Evolutionary conservation across 805 yeast genomes (phyloP).

Genomic region (Myxozyma lipomycoides): DNA sequence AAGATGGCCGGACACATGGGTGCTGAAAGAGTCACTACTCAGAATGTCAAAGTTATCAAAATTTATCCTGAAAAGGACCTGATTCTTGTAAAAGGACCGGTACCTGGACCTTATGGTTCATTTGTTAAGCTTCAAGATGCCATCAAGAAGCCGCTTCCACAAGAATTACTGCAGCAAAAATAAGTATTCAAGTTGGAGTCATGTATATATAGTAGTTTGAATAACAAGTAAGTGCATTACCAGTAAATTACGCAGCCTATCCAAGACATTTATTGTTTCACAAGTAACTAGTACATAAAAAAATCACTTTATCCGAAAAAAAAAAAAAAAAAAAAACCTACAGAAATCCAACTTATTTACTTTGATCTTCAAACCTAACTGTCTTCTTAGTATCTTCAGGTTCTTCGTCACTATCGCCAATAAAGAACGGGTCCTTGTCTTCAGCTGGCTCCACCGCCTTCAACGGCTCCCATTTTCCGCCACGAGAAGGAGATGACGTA

Average conservation of each 20-base stretch:
- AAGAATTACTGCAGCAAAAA: not conserved
- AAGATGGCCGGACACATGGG: conserved; percentile 99
- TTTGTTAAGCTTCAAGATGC: conserved; percentile 78
- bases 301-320: not conserved
- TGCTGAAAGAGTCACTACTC: conserved; percentile 63
- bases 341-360: not conserved
- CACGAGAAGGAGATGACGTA: conserved; percentile 7
- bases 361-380: conserved; percentile 21
- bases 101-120: conserved; percentile 82
- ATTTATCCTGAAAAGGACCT: conserved; percentile 79
- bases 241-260: not conserved
- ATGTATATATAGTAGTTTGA: not conserved
- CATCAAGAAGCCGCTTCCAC: conserved; percentile 38
- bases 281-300: not conserved
- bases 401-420: conserved; percentile 51
- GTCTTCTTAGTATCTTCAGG: conserved; percentile 16
- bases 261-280: not conserved
- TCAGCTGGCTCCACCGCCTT: conserved; percentile 42
- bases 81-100: conserved; percentile 79
- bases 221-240: too few species aligned
- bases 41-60: conserved; percentile 71
- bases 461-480: conserved; percentile 45
- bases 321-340: not conserved
- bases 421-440: conserved; percentile 48
- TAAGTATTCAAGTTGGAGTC: too few species aligned